Conservation (phyloP, 2,329 filamentous ascomycete genomes). For the Orbilia ellipsospora region DNA sequence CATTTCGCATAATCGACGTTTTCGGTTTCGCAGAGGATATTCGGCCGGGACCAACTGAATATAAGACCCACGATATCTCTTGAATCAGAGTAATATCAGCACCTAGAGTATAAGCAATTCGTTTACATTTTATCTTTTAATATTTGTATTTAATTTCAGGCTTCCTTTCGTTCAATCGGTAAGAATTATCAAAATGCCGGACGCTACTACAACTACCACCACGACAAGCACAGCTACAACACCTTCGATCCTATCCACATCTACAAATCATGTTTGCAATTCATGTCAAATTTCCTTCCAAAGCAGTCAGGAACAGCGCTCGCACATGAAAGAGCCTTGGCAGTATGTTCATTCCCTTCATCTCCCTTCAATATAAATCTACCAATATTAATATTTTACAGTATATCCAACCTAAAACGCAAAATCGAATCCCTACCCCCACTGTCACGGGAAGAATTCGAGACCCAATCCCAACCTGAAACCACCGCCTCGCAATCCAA, state of each 20-base stretch:
- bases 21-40: background rate
- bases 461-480: constrained; percentile 2
- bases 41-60: too few relatives aligned
- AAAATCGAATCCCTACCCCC: constrained; percentile 56
- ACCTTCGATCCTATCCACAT: constrained; percentile 5
- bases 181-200: background rate
- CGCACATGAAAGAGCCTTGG: constrained; percentile 60
- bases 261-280: constrained; percentile 42
- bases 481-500: constrained; percentile 1
- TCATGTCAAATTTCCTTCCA: constrained; percentile 57
- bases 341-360: constrained; percentile 55
- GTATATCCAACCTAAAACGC: constrained; percentile 57
- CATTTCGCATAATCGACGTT: too few relatives aligned
- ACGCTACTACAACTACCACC: background rate
- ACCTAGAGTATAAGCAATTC: too few relatives aligned
- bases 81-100: too few relatives aligned
- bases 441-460: constrained; percentile 48
- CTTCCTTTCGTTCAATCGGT: too few relatives aligned
- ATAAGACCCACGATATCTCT: too few relatives aligned
- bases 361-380: background rate
- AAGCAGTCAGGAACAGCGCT: constrained; percentile 57
- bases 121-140: too few relatives aligned
- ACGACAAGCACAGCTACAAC: background rate
- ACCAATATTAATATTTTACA: constrained; percentile 6
- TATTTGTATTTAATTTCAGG: too few relatives aligned